Evolutionary conservation across 768 basidiomycete genomes (phyloP), one percentile per base, ranked within the genome.

Genomic region (Pleurotus salmoneostramineus): DNA sequence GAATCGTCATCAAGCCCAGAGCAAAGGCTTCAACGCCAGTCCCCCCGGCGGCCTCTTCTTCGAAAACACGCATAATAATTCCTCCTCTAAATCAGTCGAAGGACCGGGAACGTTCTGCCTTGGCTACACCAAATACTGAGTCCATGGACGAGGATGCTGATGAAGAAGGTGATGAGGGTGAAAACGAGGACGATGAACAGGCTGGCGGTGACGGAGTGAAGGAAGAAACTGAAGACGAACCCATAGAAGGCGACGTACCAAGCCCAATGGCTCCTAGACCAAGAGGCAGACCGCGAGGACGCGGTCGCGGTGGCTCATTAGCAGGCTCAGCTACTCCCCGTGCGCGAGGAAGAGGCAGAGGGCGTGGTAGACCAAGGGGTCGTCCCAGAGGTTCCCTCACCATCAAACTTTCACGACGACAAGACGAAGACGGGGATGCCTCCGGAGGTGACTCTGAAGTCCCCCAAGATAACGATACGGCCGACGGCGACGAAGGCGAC

Each of bases 1-100:
- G 80, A 72, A 82, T 82, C 58, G 72, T 82, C 52, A 80, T 82
- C 55, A 80, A 77, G 63, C 73, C 79, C 17, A 72, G 78, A 45
- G 56, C 63, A 35, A 58, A 66, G 8, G 62, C 72, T 50, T 11
- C 34, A 43, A 60, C 71, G 10, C 54, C 64, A 42, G 58, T 57
- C 50, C 61, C 64, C 45, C 52, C 60, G 59, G 35, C 62, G 51
- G 65, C 64, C 34, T 54, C 59, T 32, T 56, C 67, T 46, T 64
- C 66, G 49, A 58, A 66, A 45, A 57, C 64, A 31, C 55, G 63
- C 50, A 58, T 60, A 10, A 58, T 64, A 51, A 62, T 52, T 45
- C 64, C 68, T 34, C 60, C 64, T 8, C 60, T 66, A 54, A 64
- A 60, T n/a, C 69, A 68, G 14, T 67, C 64, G 27, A 42, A 45